Conservation (phyloP, 805 yeast genomes). For the Dipodascus geniculatus region DNA sequence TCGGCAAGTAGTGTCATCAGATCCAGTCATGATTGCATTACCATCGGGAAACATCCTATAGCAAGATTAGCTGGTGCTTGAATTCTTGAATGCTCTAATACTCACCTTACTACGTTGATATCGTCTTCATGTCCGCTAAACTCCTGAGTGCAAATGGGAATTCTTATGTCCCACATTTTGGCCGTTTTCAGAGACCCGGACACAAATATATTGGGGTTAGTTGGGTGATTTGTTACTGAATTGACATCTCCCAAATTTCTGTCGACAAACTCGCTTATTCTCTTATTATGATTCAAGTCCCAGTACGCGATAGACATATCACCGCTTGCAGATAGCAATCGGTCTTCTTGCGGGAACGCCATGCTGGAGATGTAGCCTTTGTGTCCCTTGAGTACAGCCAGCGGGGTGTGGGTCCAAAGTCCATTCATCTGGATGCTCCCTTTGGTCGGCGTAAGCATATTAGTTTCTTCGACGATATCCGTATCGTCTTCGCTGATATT, state of each 20-base stretch:
- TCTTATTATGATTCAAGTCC: constrained; percentile 58
- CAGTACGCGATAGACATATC: constrained; percentile 71
- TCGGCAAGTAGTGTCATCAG: constrained; percentile 65
- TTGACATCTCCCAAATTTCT: constrained; percentile 36
- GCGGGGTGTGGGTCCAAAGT: constrained; percentile 30
- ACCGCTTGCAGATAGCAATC: constrained; percentile 62
- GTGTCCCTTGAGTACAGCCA: constrained; percentile 63
- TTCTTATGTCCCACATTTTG: constrained; percentile 69
- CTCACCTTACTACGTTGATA: constrained; percentile 41
- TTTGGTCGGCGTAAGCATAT: constrained; percentile 15
- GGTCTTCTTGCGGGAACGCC: constrained; percentile 47
- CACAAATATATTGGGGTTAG: constrained; percentile 42
- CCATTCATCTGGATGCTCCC: constrained; percentile 5
- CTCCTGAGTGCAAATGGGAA: constrained; percentile 24
- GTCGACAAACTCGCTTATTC: constrained; percentile 25
- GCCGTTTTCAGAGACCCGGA: constrained; percentile 63
- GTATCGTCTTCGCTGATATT: constrained; percentile 11
- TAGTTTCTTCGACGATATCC: neutral
- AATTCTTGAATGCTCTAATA: neutral
- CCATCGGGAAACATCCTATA: constrained; percentile 55
- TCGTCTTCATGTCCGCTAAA: constrained; percentile 51
- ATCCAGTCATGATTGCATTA: constrained; percentile 57
- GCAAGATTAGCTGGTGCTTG: neutral
- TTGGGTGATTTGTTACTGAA: constrained; percentile 53
- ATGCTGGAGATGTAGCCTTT: constrained; percentile 70